Conservation (phyloP, 2,329 filamentous ascomycete genomes). For the Dactylellina drechsleri region DNA sequence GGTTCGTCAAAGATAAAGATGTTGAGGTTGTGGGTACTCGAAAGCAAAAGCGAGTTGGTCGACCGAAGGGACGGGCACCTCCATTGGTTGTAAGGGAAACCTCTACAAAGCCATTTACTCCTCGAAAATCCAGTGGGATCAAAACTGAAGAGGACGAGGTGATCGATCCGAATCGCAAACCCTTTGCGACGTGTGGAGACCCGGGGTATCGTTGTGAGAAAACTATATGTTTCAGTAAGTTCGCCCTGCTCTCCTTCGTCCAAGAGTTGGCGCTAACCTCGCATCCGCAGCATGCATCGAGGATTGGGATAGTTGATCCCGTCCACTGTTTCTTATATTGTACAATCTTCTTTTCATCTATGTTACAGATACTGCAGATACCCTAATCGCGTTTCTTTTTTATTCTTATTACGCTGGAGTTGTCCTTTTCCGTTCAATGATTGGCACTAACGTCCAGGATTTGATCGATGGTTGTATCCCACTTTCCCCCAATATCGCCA, state of each 20-base stretch:
- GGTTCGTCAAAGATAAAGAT: conserved; percentile 28
- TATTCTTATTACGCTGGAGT: background rate
- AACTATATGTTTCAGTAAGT: conserved; percentile 53
- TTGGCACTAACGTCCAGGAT: conserved; percentile 62
- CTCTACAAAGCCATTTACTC: background rate
- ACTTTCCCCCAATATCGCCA: conserved; percentile 70
- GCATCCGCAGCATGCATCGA: conserved; percentile 27
- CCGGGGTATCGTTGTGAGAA: conserved; percentile 48
- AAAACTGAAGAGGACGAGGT: conserved; percentile 16
- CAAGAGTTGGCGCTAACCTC: conserved; percentile 21
- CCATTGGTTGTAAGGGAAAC: conserved; percentile 30
- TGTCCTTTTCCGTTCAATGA: conserved; percentile 3
- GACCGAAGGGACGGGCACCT: conserved; percentile 16
- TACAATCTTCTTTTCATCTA: conserved; percentile 21
- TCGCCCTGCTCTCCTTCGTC: background rate
- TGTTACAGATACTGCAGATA: conserved; percentile 27
- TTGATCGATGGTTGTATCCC: conserved; percentile 68
- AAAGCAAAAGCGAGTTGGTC: conserved; percentile 32
- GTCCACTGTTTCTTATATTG: conserved; percentile 16
- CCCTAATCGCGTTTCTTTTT: conserved; percentile 8
- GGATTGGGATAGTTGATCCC: conserved; percentile 18
- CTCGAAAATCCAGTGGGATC: background rate
- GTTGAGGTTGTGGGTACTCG: conserved; percentile 8
- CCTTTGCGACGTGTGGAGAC: conserved; percentile 38
- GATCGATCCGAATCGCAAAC: background rate